Percentiles rank a stretch among this genome's conserved stretches.
Evolutionary conservation across 2,329 filamentous ascomycete genomes (phyloP).

Genomic region (Beauveria sp.): DNA sequence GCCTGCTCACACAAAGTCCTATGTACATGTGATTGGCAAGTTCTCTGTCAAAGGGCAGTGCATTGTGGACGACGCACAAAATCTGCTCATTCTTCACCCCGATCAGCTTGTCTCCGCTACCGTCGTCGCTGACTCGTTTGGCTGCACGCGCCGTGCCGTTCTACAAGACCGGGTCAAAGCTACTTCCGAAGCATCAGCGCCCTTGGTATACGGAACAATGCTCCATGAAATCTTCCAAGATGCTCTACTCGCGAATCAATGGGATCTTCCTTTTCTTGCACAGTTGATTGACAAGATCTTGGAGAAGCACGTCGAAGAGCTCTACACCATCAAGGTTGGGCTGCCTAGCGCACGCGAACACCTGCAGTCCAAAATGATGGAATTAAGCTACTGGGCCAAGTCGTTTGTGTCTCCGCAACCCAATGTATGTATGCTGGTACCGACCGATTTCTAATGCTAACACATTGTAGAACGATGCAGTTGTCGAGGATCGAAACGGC

Average conservation of each 20-base stretch:
- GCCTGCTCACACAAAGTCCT: constrained; percentile 63
- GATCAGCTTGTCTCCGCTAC: constrained; percentile 94
- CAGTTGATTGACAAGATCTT: constrained; percentile 60
- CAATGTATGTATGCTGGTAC: constrained; percentile 39
- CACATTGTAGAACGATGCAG: constrained; percentile 50
- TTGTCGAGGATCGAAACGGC: constrained; percentile 73
- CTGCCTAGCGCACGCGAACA: constrained; percentile 68
- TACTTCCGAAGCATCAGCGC: constrained; percentile 66
- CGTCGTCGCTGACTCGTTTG: constrained; percentile 92
- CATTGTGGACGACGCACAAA: constrained; percentile 71
- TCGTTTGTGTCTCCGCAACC: constrained; percentile 69
- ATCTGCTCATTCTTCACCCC: constrained; percentile 86
- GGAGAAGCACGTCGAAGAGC: constrained; percentile 74
- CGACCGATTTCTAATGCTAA: constrained; percentile 18
- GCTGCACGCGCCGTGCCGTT: constrained; percentile 82
- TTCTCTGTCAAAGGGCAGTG: constrained; percentile 67
- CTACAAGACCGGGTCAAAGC: constrained; percentile 93
- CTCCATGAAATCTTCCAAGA: constrained; percentile 97
- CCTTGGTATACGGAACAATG: constrained; percentile 86
- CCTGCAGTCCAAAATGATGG: constrained; percentile 70
- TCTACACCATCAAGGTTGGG: constrained; percentile 79
- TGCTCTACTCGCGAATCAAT: constrained; percentile 73
- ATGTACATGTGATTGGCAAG: constrained; percentile 77
- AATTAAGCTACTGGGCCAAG: constrained; percentile 75
- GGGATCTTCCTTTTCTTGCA: constrained; percentile 63